These are phyloP conservation scores for Seiridium cupressi DNA, from an alignment of 2,329 filamentous ascomycete genomes.

Conservation along the genomic window DNA sequence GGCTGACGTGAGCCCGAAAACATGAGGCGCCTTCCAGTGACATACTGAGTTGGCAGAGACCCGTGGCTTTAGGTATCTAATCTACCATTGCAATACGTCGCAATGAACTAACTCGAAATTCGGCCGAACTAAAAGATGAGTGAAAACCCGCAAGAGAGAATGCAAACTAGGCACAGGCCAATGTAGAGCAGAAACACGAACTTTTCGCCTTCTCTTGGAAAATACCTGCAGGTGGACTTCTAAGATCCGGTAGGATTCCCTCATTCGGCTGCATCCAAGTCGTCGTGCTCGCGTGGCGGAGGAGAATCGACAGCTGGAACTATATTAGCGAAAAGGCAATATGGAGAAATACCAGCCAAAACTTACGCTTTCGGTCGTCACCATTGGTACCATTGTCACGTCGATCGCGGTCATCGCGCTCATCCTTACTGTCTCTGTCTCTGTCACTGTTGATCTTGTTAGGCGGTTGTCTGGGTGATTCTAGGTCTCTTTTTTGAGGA, in stretches of 20 bases:
- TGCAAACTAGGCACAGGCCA: constrained; percentile 12
- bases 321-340: not conserved
- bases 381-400: constrained; percentile 78
- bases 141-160: constrained; percentile 19
- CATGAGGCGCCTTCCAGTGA: not conserved
- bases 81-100: not conserved
- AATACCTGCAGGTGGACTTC: constrained; percentile 3
- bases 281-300: constrained; percentile 82
- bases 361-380: constrained; percentile 83
- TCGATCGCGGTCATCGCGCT: constrained; percentile 70
- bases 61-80: not conserved
- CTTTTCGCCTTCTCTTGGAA: constrained; percentile 14
- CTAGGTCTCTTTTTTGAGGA: not conserved
- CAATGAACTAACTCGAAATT: not conserved
- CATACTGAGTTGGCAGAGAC: not conserved
- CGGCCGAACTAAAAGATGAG: constrained; percentile 26
- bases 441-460: constrained; percentile 17
- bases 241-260: constrained; percentile 4
- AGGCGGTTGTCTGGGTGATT: not conserved
- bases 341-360: not conserved
- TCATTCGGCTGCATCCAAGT: constrained; percentile 90
- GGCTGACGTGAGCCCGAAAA: not conserved
- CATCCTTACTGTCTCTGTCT: constrained; percentile 59
- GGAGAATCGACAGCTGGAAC: constrained; percentile 61
- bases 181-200: constrained; percentile 13